Evolutionary conservation across 768 basidiomycete genomes (phyloP).

Genomic region (Trametes meyenii): DNA sequence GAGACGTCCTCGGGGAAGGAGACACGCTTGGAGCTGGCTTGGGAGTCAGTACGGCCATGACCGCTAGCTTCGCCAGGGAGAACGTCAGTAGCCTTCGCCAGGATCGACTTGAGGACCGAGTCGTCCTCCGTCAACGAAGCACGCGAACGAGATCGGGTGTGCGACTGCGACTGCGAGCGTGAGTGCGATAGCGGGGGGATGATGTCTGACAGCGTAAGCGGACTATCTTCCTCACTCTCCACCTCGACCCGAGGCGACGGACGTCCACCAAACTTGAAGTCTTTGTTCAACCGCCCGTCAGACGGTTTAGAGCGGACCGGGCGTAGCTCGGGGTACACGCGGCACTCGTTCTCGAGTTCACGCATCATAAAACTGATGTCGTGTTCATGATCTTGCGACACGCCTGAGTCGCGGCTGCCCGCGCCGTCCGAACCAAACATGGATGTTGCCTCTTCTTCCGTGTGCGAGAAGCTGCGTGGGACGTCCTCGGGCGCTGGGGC

Average conservation of each 20-base stretch:
- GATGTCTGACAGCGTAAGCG: slow-evolving; percentile 72
- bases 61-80: slow-evolving; percentile 32
- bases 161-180: slow-evolving; percentile 45
- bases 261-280: slow-evolving; percentile 76
- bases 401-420: slow-evolving; percentile 21
- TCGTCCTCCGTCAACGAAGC: slow-evolving; percentile 39
- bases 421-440: slow-evolving; percentile 16
- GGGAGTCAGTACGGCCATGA: slow-evolving; percentile 45
- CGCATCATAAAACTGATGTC: slow-evolving; percentile 30
- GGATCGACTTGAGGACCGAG: slow-evolving; percentile 34
- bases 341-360: slow-evolving; percentile 36
- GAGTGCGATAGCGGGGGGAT: slow-evolving; percentile 65
- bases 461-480: slow-evolving; percentile 28
- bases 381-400: slow-evolving; percentile 20
- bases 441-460: slow-evolving; percentile 21
- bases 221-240: slow-evolving; percentile 31
- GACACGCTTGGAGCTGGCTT: slow-evolving; percentile 41
- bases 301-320: slow-evolving; percentile 51
- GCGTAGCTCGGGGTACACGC: slow-evolving; percentile 36
- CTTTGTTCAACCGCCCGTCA: slow-evolving; percentile 66
- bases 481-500: slow-evolving; percentile 26
- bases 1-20: slow-evolving; percentile 14
- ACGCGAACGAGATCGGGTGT: slow-evolving; percentile 46
- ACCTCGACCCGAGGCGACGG: slow-evolving; percentile 19
- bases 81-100: slow-evolving; percentile 24